Conservation (phyloP, 176 grass and related monocot species). For the Ensete glaucum region DNA sequence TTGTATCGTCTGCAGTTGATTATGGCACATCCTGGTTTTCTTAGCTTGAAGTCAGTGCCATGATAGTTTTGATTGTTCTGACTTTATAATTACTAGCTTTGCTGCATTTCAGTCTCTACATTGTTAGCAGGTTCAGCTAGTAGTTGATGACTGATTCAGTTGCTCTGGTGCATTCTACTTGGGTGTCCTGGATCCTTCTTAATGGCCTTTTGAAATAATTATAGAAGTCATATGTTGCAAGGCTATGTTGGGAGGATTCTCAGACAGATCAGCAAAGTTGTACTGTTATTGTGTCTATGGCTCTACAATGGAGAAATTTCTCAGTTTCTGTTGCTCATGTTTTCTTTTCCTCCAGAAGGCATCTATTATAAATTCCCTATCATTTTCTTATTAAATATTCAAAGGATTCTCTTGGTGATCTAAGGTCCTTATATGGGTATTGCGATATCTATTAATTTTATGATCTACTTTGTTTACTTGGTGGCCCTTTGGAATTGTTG, state of each 20-base stretch:
- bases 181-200: constrained; percentile 33
- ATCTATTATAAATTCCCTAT: constrained; percentile 25
- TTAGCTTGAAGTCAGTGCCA: constrained; percentile 26
- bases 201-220: constrained; percentile 17
- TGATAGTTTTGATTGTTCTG: background rate
- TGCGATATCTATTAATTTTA: constrained; percentile 41
- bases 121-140: constrained; percentile 37
- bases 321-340: constrained; percentile 7
- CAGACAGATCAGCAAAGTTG: constrained; percentile 27
- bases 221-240: constrained; percentile 22
- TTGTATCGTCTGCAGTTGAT: constrained; percentile 24
- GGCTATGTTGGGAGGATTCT: constrained; percentile 18
- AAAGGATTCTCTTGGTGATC: constrained; percentile 35
- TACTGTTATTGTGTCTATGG: constrained; percentile 5
- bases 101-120: constrained; percentile 4
- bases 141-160: constrained; percentile 21
- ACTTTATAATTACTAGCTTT: constrained; percentile 22
- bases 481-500: constrained; percentile 31
- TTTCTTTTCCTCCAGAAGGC: constrained; percentile 32
- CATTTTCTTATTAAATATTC: constrained; percentile 17
- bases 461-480: constrained; percentile 35
- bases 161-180: constrained; percentile 16
- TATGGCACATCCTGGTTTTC: constrained; percentile 28
- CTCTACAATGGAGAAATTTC: constrained; percentile 3
- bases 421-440: constrained; percentile 27